Percentiles rank a stretch among this genome's conserved stretches.
Evolutionary conservation across 768 basidiomycete species (phyloP).

Genomic region (Agaricus subrufescens): DNA sequence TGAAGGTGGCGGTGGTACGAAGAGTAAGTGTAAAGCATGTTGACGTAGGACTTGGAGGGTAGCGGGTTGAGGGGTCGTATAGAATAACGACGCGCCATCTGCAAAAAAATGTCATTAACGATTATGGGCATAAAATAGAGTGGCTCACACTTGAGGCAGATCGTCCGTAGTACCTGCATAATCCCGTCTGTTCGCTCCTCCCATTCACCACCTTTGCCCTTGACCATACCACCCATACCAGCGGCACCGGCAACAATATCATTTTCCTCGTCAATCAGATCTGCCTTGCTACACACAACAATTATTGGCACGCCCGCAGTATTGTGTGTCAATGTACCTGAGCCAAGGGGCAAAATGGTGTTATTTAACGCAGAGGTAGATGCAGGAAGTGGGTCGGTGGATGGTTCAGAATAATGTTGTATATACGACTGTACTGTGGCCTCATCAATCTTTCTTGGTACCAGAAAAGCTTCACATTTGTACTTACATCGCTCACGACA

Average conservation of each 20-base stretch:
- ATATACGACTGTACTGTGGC: slow-evolving; percentile 76
- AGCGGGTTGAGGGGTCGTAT: slow-evolving; percentile 77
- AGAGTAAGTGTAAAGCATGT: slow-evolving; percentile 79
- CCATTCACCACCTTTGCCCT: slow-evolving; percentile 89
- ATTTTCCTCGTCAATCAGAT: slow-evolving; percentile 81
- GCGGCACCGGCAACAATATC: slow-evolving; percentile 71
- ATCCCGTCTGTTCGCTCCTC: slow-evolving; percentile 94
- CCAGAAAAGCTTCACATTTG: slow-evolving; percentile 1
- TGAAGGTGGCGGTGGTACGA: slow-evolving; percentile 71
- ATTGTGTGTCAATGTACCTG: slow-evolving; percentile 86
- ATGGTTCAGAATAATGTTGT: slow-evolving; percentile 87
- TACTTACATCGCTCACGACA: slow-evolving; percentile 68
- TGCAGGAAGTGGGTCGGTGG: slow-evolving; percentile 57
- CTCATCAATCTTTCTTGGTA: slow-evolving; percentile 8
- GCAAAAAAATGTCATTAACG: background rate
- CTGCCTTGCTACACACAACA: slow-evolving; percentile 90
- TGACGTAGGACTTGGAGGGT: slow-evolving; percentile 76
- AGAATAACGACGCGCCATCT: slow-evolving; percentile 94
- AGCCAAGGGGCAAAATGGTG: slow-evolving; percentile 76
- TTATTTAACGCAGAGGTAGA: slow-evolving; percentile 56
- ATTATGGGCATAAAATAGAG: background rate
- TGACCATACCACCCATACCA: slow-evolving; percentile 88
- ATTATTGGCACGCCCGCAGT: slow-evolving; percentile 80
- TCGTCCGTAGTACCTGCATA: slow-evolving; percentile 91
- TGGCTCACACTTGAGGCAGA: slow-evolving; percentile 85